Evolutionary conservation across 2,329 filamentous ascomycete genomes (phyloP).

Genomic region (Sporothrix variecibatus): DNA sequence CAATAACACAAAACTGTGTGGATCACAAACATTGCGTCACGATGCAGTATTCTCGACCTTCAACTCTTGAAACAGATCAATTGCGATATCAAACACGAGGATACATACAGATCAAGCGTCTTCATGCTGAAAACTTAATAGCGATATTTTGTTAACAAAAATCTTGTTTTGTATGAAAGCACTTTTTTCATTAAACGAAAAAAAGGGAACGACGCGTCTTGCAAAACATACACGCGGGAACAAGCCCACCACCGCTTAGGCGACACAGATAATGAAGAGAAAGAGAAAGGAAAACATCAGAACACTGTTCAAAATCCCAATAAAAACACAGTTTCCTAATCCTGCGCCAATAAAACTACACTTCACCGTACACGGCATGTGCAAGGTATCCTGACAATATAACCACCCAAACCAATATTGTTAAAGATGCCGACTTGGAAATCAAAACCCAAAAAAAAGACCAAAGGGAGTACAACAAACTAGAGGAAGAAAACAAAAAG

Average conservation of each 20-base stretch:
- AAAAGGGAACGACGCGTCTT: not conserved
- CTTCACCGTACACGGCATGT: constrained; percentile 15
- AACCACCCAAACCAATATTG: constrained; percentile 19
- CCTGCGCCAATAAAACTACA: constrained; percentile 5
- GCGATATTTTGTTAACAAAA: not conserved
- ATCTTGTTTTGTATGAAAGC: not conserved
- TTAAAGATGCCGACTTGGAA: not conserved
- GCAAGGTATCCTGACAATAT: constrained; percentile 20
- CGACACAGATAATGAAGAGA: not conserved
- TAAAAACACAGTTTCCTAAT: constrained; percentile 1
- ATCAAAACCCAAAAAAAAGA: not conserved
- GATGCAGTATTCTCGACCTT: not conserved
- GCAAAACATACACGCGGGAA: not conserved
- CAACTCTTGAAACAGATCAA: not conserved
- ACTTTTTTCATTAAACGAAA: not conserved
- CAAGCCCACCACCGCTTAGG: not conserved
- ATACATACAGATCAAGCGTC: not conserved
- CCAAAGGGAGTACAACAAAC: not conserved
- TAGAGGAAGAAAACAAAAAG: not conserved
- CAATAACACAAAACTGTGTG: not conserved
- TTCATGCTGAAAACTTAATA: not conserved
- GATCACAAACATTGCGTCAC: not conserved
- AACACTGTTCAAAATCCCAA: not conserved
- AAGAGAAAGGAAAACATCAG: not conserved
- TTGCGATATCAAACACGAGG: not conserved